Percentiles rank a stretch among this genome's conserved stretches.
These are phyloP conservation scores for Phytophthora boehmeriae DNA, from an alignment of 352 stramenopile species.

Conservation along the genomic window DNA sequence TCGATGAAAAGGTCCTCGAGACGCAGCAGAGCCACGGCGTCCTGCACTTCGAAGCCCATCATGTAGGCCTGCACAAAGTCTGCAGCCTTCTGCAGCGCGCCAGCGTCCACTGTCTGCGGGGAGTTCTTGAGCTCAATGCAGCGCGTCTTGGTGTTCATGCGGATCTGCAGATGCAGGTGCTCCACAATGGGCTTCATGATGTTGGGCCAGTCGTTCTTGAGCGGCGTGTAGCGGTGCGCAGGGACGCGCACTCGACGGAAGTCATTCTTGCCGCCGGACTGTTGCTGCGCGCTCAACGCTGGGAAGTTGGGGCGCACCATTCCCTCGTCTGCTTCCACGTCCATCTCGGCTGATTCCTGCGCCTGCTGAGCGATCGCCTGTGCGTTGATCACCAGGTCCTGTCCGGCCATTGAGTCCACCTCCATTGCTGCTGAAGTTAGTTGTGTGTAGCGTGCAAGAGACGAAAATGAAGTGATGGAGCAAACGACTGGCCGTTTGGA, in stretches of 20 bases:
- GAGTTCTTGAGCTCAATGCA: conserved; percentile 98
- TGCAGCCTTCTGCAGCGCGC: conserved; percentile 96
- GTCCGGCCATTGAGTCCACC: conserved; percentile 64
- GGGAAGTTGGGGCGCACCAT: conserved; percentile 72
- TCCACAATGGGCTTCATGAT: conserved; percentile 99
- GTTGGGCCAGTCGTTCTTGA: conserved; percentile 99
- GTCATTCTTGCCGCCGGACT: conserved; percentile 91
- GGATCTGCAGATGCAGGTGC: conserved; percentile 97
- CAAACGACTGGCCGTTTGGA: conserved; percentile 55
- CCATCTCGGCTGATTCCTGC: conserved; percentile 58
- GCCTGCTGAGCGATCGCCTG: conserved; percentile 50
- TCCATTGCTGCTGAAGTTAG: conserved; percentile 41
- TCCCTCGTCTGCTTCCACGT: conserved; percentile 55
- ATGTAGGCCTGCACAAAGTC: conserved; percentile 99
- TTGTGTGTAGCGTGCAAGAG: background rate
- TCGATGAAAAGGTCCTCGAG: conserved; percentile 99
- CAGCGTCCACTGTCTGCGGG: conserved; percentile 92
- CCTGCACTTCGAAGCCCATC: conserved; percentile 99
- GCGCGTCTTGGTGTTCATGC: conserved; percentile 99
- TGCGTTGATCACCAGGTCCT: conserved; percentile 73
- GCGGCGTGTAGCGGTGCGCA: conserved; percentile 96
- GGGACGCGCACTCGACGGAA: conserved; percentile 97
- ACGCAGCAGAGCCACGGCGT: conserved; percentile 97
- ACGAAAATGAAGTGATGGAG: conserved; percentile 30
- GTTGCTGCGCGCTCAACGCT: conserved; percentile 77